Conservation (phyloP, 352 stramenopile genomes). For the Globisporangium irregulare region DNA sequence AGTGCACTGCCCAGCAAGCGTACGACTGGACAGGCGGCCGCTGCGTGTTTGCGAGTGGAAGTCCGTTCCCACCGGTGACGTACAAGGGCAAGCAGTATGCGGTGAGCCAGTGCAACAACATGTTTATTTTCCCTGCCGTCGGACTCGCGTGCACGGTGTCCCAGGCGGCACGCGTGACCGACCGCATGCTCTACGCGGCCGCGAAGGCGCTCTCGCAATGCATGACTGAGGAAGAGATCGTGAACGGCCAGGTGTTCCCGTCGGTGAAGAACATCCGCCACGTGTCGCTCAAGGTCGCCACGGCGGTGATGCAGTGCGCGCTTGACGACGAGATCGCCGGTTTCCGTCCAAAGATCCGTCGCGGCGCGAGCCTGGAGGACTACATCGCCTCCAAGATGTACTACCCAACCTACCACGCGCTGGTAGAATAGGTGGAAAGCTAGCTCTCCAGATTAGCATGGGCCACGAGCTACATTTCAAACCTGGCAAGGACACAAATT, state of each 20-base stretch:
- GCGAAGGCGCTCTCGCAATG: slow-evolving; percentile 93
- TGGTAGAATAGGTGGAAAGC: slow-evolving; percentile 76
- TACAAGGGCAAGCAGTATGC: slow-evolving; percentile 81
- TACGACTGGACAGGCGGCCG: slow-evolving; percentile 96
- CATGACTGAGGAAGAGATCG: slow-evolving; percentile 91
- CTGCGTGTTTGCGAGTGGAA: slow-evolving; percentile 95
- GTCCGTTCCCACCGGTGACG: slow-evolving; percentile 92
- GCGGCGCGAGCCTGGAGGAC: slow-evolving; percentile 73
- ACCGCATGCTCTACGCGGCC: slow-evolving; percentile 95
- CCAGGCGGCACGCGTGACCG: slow-evolving; percentile 76
- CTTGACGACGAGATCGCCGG: slow-evolving; percentile 86
- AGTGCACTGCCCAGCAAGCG: slow-evolving; percentile 95
- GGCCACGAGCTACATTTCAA: neutral
- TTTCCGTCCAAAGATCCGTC: slow-evolving; percentile 68
- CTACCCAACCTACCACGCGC: slow-evolving; percentile 91
- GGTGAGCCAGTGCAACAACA: slow-evolving; percentile 94
- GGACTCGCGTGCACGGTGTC: slow-evolving; percentile 90
- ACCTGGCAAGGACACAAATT: neutral
- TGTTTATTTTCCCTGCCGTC: slow-evolving; percentile 98
- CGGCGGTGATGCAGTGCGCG: slow-evolving; percentile 89
- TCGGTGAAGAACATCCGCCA: slow-evolving; percentile 91
- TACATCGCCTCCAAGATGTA: slow-evolving; percentile 95
- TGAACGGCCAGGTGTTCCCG: slow-evolving; percentile 92
- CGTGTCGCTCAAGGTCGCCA: slow-evolving; percentile 91
- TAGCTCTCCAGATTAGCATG: neutral